These are phyloP conservation scores for Mucor velutinosus DNA, from an alignment of 371 early-diverging fungal species.

Conservation along the genomic window DNA sequence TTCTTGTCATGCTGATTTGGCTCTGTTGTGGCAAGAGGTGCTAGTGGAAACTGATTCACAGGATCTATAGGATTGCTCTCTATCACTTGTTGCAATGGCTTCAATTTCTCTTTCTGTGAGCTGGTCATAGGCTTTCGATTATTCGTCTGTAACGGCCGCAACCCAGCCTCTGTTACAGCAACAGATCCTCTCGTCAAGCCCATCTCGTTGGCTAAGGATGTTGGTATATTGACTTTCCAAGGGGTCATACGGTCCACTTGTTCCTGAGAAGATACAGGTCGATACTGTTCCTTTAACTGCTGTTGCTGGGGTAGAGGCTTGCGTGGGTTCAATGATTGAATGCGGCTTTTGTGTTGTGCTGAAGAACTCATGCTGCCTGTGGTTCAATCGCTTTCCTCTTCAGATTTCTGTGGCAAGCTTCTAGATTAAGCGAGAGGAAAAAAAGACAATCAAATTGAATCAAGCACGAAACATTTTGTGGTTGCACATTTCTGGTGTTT, in stretches of 20 bases:
- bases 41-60: neutral
- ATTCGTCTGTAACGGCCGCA: neutral
- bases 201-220: neutral
- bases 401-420: too few species aligned
- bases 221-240: neutral
- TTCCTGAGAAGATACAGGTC: neutral
- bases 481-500: too few species aligned
- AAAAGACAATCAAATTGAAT: too few species aligned
- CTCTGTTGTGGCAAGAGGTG: neutral
- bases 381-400: neutral
- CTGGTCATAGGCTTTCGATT: neutral
- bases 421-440: too few species aligned
- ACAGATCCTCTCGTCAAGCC: neutral
- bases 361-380: neutral
- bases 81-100: neutral
- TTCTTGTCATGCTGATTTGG: neutral
- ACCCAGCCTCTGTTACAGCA: neutral
- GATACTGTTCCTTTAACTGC: neutral
- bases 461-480: too few species aligned
- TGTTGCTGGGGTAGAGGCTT: neutral
- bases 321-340: neutral
- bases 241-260: neutral
- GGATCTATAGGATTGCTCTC: conserved; percentile 1
- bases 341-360: neutral
- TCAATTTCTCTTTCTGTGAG: neutral